Percentiles rank a stretch among this genome's conserved stretches.
phyloP scores from a whole-genome alignment of 306 rosid species.

The Acacia crassicarpa region DNA sequence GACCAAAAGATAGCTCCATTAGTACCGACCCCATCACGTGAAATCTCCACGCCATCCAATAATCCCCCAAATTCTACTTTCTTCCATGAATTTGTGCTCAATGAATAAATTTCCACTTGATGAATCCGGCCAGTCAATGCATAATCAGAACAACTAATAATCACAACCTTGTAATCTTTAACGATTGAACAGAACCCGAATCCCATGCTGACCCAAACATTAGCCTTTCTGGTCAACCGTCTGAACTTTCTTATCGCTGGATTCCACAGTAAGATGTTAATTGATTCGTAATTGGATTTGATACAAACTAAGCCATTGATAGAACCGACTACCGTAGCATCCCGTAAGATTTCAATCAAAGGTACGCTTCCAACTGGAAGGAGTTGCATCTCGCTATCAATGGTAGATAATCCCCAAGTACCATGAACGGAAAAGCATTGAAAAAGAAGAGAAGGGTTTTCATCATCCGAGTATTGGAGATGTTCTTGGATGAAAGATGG shows the following conservation, averaged over 20 bases:
- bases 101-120: neutral
- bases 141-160: no score
- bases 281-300: neutral
- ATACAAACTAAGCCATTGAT: neutral
- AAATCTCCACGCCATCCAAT: neutral
- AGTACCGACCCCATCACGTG: no score
- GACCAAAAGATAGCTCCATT: neutral
- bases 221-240: no score
- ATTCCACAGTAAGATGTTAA: neutral
- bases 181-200: neutral
- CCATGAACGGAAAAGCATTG: neutral
- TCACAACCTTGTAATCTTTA: neutral
- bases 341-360: neutral
- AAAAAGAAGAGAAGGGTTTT: neutral
- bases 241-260: neutral
- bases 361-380: neutral
- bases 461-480: neutral
- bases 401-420: no score
- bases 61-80: neutral
- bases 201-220: neutral
- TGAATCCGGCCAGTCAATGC: no score
- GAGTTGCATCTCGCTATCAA: neutral
- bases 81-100: neutral
- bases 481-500: neutral
- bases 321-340: neutral